Base-by-base conservation (phyloP, 148 eudicot species). In the Talinum fruticosum region DNA sequence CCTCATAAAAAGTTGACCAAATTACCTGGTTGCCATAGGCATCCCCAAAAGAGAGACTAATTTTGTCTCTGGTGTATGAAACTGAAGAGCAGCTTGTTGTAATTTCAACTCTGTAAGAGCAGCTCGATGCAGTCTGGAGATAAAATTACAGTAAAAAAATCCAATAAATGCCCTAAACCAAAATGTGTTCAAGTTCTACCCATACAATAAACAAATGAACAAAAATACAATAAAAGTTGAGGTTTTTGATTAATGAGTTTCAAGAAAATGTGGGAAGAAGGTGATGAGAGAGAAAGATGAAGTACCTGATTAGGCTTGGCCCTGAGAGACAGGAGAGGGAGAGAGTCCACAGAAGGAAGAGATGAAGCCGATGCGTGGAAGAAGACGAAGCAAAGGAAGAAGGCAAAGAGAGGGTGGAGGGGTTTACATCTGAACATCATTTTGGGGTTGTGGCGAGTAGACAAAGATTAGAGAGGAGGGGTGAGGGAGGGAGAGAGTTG, bases 11-110 rank as follows among this genome's bases (percentile, higher is more conserved):
- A 36, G 21, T 53, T 21, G 26, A 34, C 28, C 4, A 79, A 23
- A 19, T 12, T 83, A 84, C 90, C 89, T 87, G 89, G 66, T 83
- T 83, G 32, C 92, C 92, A 76, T 85, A 82, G 54, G 86, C 86
- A 79, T 89, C 92, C 12, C 92, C 92, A 77, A 89, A 87, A 57
- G 89, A 83, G 26, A 87, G 84, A 80, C 92, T 87, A 69, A 87
- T 79, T 78, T 76, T 82, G 62, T 89, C 92, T 65, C 86, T 85
- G 34, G 92, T 89, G 79, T 85, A 87, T 61, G 72, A 19, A 0
- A 82, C 78, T 32, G 92, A 87, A 36, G 80, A 69, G 34, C 92
- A 89, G 76, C 92, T 87, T 51, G 89, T 89, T 15, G 82, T 80
- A 72, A 89, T 89, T 62, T 53, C 74, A 76, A 87, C 88, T 67